phyloP scores from a whole-genome alignment of 176 grass and related monocot species.

The Oryza brachyantha region DNA sequence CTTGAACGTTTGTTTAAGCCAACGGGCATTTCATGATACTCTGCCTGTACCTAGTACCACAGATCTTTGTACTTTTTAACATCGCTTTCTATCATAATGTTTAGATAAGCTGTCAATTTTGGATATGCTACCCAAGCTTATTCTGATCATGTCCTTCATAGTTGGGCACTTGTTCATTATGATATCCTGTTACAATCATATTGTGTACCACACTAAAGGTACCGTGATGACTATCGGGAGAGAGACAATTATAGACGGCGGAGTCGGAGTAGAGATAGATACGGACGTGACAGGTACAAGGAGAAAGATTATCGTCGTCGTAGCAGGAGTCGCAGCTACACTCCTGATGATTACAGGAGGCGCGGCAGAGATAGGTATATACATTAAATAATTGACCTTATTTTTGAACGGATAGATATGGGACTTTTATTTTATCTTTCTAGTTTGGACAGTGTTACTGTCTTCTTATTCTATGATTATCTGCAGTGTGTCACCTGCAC shows the following conservation, averaged over 20 bases:
- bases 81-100: background rate
- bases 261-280: conserved; percentile 43
- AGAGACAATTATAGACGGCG: conserved; percentile 47
- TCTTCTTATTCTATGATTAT: background rate
- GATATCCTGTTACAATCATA: background rate
- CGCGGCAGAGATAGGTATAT: conserved; percentile 63
- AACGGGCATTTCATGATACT: background rate
- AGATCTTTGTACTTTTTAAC: background rate
- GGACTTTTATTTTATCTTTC: background rate
- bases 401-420: too few species aligned
- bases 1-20: background rate
- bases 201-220: conserved; percentile 24
- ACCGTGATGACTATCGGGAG: conserved; percentile 55
- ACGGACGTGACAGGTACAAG: conserved; percentile 48
- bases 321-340: conserved; percentile 59
- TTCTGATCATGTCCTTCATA: background rate
- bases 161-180: background rate
- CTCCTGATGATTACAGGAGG: conserved; percentile 64
- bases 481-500: conserved; percentile 31
- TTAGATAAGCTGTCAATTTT: background rate
- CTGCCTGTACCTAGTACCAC: background rate
- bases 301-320: conserved; percentile 48
- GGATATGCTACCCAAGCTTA: conserved; percentile 4
- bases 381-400: conserved; percentile 10
- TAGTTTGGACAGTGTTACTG: background rate